Evolutionary conservation across 2,329 filamentous ascomycete genomes (phyloP), one percentile per base, ranked within the genome.

Genomic region (Parasarocladium wereldwijsianum): DNA sequence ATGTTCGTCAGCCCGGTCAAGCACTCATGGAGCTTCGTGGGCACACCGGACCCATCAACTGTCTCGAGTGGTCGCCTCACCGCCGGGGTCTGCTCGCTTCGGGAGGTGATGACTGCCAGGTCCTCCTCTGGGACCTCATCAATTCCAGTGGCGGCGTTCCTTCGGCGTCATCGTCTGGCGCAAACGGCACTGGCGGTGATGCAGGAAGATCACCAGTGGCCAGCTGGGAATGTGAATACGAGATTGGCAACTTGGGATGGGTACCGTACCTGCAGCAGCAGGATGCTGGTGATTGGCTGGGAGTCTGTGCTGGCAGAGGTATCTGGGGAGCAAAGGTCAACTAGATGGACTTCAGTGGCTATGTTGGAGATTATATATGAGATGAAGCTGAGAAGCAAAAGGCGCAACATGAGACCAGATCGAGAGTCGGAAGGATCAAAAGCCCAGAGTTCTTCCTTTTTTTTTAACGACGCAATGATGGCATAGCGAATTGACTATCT

Each of bases 1-100:
- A 98, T 46, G 87, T 96, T 3, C 78, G 90, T 28, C 90, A 98
- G 55, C 90, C 90, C 0, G 90, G 90, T 5, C 90, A 94, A 54
- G 90, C 90, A 3, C 67, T 98, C 4, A 70, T 98, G 16, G 90
- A 98, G 51, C 73, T 98, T 21, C 82, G 82, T 27, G 90, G 90
- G 14, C 87, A 98, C 48, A 71, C 74, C 14, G 80, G 83, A 4
- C 57, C 83, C 6, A 70, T 98, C 34, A 96, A 93, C 55, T 90
- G 81, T 45, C 80, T 96, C 35, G 90, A 98, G 57, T 98, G 90
- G 90, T 93, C 84, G 7, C 87, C 85, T 0, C 70, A 74, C 32
- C 71, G 86, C 35, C 70, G 90, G 43, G 90, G 90, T 15, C 80
- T 86, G 40, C 70, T 98, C 12, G 87, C 87, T 11, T 93, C 84